A percentile compares a stretch with the other conserved stretches of the same genome.
These are phyloP conservation scores for Hirsutella rhossiliensis DNA, from an alignment of 2,329 filamentous ascomycete genomes.

Conservation along the genomic window DNA sequence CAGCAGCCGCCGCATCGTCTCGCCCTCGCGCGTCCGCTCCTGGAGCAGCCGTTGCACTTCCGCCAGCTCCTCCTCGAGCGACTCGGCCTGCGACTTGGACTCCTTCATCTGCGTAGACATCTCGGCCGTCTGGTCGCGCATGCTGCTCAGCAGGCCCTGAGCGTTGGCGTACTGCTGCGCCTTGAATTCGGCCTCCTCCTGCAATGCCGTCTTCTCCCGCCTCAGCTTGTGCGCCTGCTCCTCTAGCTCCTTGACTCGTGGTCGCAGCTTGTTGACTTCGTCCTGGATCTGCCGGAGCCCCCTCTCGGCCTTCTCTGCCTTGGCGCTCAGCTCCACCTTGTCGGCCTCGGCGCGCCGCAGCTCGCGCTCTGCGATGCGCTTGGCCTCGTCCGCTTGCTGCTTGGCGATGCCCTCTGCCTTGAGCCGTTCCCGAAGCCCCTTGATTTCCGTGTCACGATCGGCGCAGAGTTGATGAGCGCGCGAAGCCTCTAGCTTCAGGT, in stretches of 20 bases:
- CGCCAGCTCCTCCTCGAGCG: conserved; percentile 79
- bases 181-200: conserved; percentile 76
- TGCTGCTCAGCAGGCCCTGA: conserved; percentile 75
- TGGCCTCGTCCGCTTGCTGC: conserved; percentile 66
- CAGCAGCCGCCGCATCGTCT: conserved; percentile 85
- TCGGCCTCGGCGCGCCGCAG: conserved; percentile 67
- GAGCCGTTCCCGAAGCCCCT: conserved; percentile 65
- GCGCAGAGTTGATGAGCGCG: conserved; percentile 56
- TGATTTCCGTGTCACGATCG: conserved; percentile 69
- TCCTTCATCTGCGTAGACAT: conserved; percentile 88
- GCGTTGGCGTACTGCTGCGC: conserved; percentile 74
- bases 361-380: conserved; percentile 62
- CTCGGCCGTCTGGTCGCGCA: conserved; percentile 87
- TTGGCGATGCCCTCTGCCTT: conserved; percentile 60
- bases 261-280: conserved; percentile 56
- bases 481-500: conserved; percentile 63
- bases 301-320: conserved; percentile 55
- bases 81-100: conserved; percentile 67
- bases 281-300: conserved; percentile 64
- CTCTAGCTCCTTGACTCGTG: conserved; percentile 54
- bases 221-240: conserved; percentile 57
- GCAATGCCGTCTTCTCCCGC: conserved; percentile 53
- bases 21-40: conserved; percentile 81
- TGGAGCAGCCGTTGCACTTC: conserved; percentile 78
- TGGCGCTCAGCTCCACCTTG: conserved; percentile 64